phyloP scores from a whole-genome alignment of 2,329 filamentous ascomycete species.

The Fusarium citri region DNA sequence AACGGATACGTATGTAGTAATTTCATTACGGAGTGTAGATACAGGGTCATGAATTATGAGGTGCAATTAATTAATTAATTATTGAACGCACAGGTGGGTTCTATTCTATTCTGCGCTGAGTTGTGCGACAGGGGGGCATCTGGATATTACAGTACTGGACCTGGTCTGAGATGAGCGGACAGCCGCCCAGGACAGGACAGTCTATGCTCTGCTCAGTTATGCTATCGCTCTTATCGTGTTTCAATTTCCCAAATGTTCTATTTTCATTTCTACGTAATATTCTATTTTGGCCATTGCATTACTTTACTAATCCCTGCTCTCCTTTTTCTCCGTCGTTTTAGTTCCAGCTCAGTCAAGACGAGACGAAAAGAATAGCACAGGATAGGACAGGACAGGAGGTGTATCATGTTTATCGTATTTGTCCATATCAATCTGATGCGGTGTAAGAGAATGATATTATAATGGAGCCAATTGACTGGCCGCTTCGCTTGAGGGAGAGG shows the following conservation, averaged over 20 bases:
- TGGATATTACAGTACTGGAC: background rate
- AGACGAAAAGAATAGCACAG: slow-evolving; percentile 5
- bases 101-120: slow-evolving; percentile 32
- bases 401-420: slow-evolving; percentile 15
- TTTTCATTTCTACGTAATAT: slow-evolving; percentile 2
- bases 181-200: slow-evolving; percentile 6
- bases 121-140: slow-evolving; percentile 38
- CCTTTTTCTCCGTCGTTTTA: slow-evolving; percentile 30
- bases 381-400: slow-evolving; percentile 10
- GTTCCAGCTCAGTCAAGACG: slow-evolving; percentile 6
- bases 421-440: background rate
- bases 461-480: slow-evolving; percentile 8
- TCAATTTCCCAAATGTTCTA: slow-evolving; percentile 43
- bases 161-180: background rate
- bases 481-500: background rate
- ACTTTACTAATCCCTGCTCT: background rate
- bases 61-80: slow-evolving; percentile 35
- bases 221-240: slow-evolving; percentile 35
- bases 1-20: background rate
- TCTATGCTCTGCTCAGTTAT: slow-evolving; percentile 25
- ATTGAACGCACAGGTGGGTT: slow-evolving; percentile 22
- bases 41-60: slow-evolving; percentile 19
- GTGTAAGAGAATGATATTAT: slow-evolving; percentile 1
- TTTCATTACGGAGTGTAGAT: background rate
- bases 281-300: background rate